phyloP scores from a whole-genome alignment of 1,139 yeast genomes.

The Nakaseomyces kungkrabaensis region DNA sequence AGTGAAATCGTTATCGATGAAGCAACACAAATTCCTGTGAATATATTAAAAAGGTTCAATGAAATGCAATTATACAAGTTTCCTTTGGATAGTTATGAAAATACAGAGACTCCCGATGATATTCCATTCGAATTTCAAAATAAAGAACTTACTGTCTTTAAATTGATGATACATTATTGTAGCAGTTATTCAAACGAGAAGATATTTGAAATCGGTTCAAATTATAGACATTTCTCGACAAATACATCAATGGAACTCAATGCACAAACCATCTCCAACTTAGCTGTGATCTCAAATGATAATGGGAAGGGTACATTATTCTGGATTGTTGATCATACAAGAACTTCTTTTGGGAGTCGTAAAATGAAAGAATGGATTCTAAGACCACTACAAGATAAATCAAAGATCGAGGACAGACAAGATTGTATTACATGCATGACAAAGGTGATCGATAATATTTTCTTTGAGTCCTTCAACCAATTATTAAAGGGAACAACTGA shows the following conservation, averaged over 20 bases:
- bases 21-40: conserved; percentile 30
- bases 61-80: not conserved
- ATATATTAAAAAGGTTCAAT: conserved; percentile 15
- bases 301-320: conserved; percentile 57
- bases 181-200: conserved; percentile 51
- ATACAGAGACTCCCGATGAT: not conserved
- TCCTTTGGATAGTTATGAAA: not conserved
- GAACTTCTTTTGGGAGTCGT: conserved; percentile 67
- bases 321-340: conserved; percentile 73
- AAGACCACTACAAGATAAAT: conserved; percentile 48
- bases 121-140: not conserved
- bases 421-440: conserved; percentile 55
- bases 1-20: conserved; percentile 46
- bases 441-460: conserved; percentile 34
- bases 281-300: conserved; percentile 65
- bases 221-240: conserved; percentile 44
- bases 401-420: conserved; percentile 38
- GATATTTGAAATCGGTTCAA: conserved; percentile 44
- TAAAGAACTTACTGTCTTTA: conserved; percentile 9
- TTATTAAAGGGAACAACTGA: conserved; percentile 47
- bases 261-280: conserved; percentile 53
- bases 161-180: conserved; percentile 41
- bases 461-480: conserved; percentile 44
- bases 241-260: conserved; percentile 56
- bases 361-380: conserved; percentile 62